Base-by-base conservation (phyloP, 1,139 yeast genomes). In the Saccharomycopsis phalli region DNA sequence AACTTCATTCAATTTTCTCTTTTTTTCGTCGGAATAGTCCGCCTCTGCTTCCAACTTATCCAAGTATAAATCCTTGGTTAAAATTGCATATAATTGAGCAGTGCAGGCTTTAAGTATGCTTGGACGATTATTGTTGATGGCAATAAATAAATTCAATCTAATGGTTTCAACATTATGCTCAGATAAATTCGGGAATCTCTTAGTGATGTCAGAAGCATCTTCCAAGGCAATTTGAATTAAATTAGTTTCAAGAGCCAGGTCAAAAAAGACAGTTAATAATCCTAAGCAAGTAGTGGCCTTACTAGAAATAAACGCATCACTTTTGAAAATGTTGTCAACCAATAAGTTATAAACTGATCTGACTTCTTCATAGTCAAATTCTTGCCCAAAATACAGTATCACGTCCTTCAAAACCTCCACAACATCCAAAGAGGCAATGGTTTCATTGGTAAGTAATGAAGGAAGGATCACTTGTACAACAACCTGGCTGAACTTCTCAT, bases 331-430 rank as follows among this genome's bases (percentile, higher is more conserved):
- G 0, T 69, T 58, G 6, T 57, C 50, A 8, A 69, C 57, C 34
- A 76, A 56, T 22, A 63, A 58, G 3, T 52, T 46, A 6, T 69
- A 60, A 4, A 72, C 57, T 18, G 54, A 52, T 1, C 50, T 50
- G 10, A 71, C 52, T 45, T 77, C 81, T 0, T 58, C 53, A 1
- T 55, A 49, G 0, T 63, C 52, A 35, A 83, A 63, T 8, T 63
- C 65, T 22, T 60, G 54, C 1, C 87, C 86, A 46, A 76, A 62
- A 42, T 69, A 65, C 45, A 68, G 68, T 37, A 79, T 60, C 31
- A 81, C 53, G 50, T 80, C 87, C 22, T 70, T 66, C 37, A 81
- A 58, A 4, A 80, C 68, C 53, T 82, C 94, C 50, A 81, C 68
- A 29, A 71, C 63, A 50, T 81, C 91, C 34, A 79, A 66, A 1